Evolutionary conservation across 208 protist species (phyloP).

Genomic region (Trypanosoma congolense): DNA sequence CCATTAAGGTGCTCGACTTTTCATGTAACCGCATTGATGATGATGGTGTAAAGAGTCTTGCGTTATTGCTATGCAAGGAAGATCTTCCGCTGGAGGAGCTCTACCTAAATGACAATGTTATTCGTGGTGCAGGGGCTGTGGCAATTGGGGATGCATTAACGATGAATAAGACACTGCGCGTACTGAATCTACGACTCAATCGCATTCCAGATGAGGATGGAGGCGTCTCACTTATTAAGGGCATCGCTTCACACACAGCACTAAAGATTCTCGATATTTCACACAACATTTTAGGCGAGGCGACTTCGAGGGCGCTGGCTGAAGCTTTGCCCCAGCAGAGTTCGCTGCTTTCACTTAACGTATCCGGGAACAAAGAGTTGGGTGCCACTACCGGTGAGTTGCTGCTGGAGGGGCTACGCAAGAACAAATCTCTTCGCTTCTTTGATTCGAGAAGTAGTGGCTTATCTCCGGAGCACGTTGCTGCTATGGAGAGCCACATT

Average conservation of each 20-base stretch:
- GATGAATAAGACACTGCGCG: constrained; percentile 70
- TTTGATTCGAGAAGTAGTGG: constrained; percentile 67
- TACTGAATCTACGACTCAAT: constrained; percentile 79
- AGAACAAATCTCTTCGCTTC: constrained; percentile 47
- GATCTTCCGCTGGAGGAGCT: constrained; percentile 72
- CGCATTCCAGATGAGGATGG: constrained; percentile 64
- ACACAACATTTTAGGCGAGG: constrained; percentile 64
- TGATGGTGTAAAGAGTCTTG: constrained; percentile 42
- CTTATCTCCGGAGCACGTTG: constrained; percentile 34
- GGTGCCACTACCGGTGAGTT: constrained; percentile 27
- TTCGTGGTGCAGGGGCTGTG: constrained; percentile 45
- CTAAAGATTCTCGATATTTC: constrained; percentile 62
- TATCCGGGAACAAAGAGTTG: constrained; percentile 62
- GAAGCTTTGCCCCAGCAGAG: constrained; percentile 43
- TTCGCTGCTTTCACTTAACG: constrained; percentile 47
- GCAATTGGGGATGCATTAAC: constrained; percentile 64
- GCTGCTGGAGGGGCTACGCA: constrained; percentile 38
- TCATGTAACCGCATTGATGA: constrained; percentile 81
- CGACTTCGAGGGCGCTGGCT: constrained; percentile 38
- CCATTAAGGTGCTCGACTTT: constrained; percentile 74
- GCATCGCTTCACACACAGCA: constrained; percentile 40
- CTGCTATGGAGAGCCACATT: constrained; percentile 31
- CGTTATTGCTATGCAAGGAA: constrained; percentile 57
- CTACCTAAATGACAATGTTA: constrained; percentile 73
- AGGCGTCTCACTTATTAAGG: constrained; percentile 42